Percentiles rank a stretch among this genome's conserved stretches.
Conservation (phyloP, 352 stramenopile genomes). For the Phytopythium oedochilum region DNA sequence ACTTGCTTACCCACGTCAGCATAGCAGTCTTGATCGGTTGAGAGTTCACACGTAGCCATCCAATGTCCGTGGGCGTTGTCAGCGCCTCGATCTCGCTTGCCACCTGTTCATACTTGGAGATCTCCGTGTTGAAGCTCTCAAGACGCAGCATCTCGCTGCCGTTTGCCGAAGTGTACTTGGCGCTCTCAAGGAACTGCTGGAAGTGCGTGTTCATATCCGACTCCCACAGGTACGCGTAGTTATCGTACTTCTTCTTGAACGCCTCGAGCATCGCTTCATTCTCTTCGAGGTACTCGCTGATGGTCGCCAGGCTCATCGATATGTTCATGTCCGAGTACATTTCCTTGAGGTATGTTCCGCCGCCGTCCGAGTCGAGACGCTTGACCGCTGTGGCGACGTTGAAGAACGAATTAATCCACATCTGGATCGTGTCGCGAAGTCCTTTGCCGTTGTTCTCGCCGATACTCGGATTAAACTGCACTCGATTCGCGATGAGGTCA, state of each 20-base stretch:
- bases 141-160: constrained; percentile 88
- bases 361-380: constrained; percentile 90
- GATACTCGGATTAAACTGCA: constrained; percentile 88
- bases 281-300: constrained; percentile 90
- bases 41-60: constrained; percentile 97
- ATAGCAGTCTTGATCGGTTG: constrained; percentile 96
- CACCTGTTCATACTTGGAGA: constrained; percentile 95
- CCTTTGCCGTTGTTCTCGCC: constrained; percentile 91
- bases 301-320: constrained; percentile 91
- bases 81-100: constrained; percentile 87
- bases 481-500: constrained; percentile 86
- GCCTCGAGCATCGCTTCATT: constrained; percentile 91
- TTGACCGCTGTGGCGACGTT: constrained; percentile 96
- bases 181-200: constrained; percentile 86
- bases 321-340: constrained; percentile 96
- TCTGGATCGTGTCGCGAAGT: constrained; percentile 93
- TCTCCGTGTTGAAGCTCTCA: constrained; percentile 94
- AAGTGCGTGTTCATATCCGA: constrained; percentile 93
- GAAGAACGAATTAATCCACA: constrained; percentile 96
- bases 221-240: constrained; percentile 96
- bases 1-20: constrained; percentile 94
- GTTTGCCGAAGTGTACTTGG: constrained; percentile 54
- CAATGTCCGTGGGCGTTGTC: constrained; percentile 91
- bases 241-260: constrained; percentile 95
- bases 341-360: constrained; percentile 97